phyloP scores from a whole-genome alignment of 352 stramenopile species.

The Pythium plurisporium region DNA sequence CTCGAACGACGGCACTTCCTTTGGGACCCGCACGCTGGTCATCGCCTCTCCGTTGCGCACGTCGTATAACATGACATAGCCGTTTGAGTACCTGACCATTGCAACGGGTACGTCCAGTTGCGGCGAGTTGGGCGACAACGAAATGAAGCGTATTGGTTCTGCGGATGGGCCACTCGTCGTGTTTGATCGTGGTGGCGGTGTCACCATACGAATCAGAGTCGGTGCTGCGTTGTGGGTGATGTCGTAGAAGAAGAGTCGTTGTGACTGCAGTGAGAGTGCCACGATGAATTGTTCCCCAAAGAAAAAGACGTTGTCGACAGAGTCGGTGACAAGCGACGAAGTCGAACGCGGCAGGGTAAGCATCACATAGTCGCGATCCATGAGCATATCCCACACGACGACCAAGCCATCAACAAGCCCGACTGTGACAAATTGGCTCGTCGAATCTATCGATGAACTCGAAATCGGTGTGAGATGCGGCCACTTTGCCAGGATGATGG shows the following conservation, averaged over 20 bases:
- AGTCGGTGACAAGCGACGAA: not conserved
- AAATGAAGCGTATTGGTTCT: conserved; percentile 15
- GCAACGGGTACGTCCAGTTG: conserved; percentile 34
- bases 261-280: conserved; percentile 27
- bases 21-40: conserved; percentile 27
- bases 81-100: conserved; percentile 42
- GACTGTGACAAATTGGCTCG: conserved; percentile 43
- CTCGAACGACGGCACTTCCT: not conserved
- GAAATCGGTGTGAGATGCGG: conserved; percentile 37
- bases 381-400: conserved; percentile 51
- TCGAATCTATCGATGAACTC: conserved; percentile 31
- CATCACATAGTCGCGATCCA: conserved; percentile 33
- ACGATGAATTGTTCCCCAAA: conserved; percentile 22
- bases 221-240: conserved; percentile 22
- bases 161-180: not conserved
- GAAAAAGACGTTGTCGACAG: not conserved
- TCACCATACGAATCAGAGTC: conserved; percentile 31
- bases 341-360: not conserved
- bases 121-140: conserved; percentile 14
- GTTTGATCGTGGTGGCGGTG: conserved; percentile 13
- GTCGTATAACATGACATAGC: conserved; percentile 44
- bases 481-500: conserved; percentile 35
- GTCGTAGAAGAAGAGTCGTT: conserved; percentile 47
- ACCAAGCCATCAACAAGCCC: conserved; percentile 42
- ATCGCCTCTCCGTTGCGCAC: conserved; percentile 37